Evolutionary conservation across 108 stramenopile species (phyloP).

Genomic region (Nitzschia sp.): DNA sequence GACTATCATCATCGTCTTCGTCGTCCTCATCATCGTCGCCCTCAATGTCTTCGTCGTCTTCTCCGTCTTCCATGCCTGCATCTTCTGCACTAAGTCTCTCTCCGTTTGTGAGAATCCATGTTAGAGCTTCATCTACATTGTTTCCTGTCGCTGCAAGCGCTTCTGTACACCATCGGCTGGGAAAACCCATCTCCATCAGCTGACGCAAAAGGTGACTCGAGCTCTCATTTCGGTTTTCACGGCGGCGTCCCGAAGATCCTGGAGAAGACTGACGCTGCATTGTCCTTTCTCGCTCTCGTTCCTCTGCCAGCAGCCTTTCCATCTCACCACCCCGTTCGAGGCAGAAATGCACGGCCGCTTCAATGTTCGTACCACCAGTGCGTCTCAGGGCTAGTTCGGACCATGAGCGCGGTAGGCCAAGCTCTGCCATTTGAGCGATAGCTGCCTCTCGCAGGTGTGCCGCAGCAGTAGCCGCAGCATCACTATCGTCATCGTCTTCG

Average conservation of each 20-base stretch:
- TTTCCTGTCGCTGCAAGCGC: slow-evolving; percentile 89
- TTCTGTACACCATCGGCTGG: slow-evolving; percentile 89
- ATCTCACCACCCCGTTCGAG: slow-evolving; percentile 93
- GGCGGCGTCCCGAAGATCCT: slow-evolving; percentile 36
- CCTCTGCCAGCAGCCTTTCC: slow-evolving; percentile 87
- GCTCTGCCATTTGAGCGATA: slow-evolving; percentile 86
- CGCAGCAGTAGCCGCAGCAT: slow-evolving; percentile 52
- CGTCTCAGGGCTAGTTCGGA: slow-evolving; percentile 86
- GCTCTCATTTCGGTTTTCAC: slow-evolving; percentile 35
- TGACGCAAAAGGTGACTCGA: slow-evolving; percentile 77
- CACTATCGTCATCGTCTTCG: slow-evolving; percentile 50
- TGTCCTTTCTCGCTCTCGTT: slow-evolving; percentile 45
- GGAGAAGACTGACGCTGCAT: slow-evolving; percentile 39
- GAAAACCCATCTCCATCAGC: slow-evolving; percentile 97
- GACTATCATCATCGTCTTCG: slow-evolving; percentile 38
- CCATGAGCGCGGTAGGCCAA: slow-evolving; percentile 84
- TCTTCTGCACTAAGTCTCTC: slow-evolving; percentile 81
- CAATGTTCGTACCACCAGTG: slow-evolving; percentile 87
- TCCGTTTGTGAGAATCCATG: slow-evolving; percentile 94
- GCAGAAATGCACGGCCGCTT: slow-evolving; percentile 95
- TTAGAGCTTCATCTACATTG: slow-evolving; percentile 94
- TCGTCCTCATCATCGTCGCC: slow-evolving; percentile 60
- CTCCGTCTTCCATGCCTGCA: slow-evolving; percentile 70
- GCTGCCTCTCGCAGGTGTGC: slow-evolving; percentile 80
- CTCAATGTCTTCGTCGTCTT: slow-evolving; percentile 56